Conservation (phyloP, 495 filamentous ascomycete species). For the Penicillium daleae region DNA sequence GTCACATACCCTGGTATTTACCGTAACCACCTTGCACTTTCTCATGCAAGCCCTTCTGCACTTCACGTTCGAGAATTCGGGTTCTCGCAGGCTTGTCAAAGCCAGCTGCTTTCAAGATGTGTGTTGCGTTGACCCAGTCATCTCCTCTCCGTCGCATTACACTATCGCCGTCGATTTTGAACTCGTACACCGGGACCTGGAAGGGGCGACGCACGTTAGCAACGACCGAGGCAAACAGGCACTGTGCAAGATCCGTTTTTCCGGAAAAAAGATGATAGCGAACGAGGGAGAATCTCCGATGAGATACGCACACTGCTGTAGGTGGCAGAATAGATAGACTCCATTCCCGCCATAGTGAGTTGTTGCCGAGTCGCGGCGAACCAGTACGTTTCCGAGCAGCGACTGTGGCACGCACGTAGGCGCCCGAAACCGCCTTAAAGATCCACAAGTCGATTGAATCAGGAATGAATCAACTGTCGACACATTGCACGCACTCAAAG, state of each 20-base stretch:
- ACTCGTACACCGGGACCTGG: slow-evolving; percentile 89
- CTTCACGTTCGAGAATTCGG: slow-evolving; percentile 91
- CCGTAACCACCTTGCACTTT: slow-evolving; percentile 98
- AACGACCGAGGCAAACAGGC: neutral
- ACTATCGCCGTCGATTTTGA: slow-evolving; percentile 75
- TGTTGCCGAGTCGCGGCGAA: slow-evolving; percentile 27
- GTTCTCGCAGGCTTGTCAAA: slow-evolving; percentile 91
- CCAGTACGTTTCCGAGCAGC: slow-evolving; percentile 29
- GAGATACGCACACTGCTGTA: slow-evolving; percentile 81
- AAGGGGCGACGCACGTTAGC: slow-evolving; percentile 1
- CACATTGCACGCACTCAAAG: slow-evolving; percentile 26
- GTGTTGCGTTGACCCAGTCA: slow-evolving; percentile 94
- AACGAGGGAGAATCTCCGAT: neutral
- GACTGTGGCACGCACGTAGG: slow-evolving; percentile 21
- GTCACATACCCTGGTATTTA: slow-evolving; percentile 88
- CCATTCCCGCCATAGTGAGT: slow-evolving; percentile 47
- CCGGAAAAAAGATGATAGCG: neutral
- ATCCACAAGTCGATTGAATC: slow-evolving; percentile 18
- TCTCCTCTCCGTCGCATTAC: slow-evolving; percentile 89
- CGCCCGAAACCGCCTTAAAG: slow-evolving; percentile 17
- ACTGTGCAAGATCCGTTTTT: neutral
- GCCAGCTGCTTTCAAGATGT: slow-evolving; percentile 86
- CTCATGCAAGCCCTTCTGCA: slow-evolving; percentile 94
- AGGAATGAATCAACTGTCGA: slow-evolving; percentile 18
- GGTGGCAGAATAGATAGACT: slow-evolving; percentile 79